Percentiles rank a stretch among this genome's conserved stretches.
Evolutionary conservation across 371 early-diverging fungal genomes (phyloP).

Genomic region (Mucor piriformis): DNA sequence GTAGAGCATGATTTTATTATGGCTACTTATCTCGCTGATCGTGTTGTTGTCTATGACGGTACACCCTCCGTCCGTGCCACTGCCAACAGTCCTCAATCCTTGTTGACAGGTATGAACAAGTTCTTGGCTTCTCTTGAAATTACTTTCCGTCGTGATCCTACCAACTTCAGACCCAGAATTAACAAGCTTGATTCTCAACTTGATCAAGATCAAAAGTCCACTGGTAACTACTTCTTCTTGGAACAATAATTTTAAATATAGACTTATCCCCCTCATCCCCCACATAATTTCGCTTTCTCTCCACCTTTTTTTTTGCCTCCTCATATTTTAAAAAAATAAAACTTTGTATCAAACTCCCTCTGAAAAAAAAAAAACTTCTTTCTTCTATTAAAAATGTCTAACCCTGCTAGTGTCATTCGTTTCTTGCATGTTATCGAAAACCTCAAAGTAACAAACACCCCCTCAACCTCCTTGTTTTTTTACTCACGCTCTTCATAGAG

Average conservation of each 20-base stretch:
- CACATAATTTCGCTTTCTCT: neutral
- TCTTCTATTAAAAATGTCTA: slow-evolving; percentile 16
- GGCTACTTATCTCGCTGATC: slow-evolving; percentile 99
- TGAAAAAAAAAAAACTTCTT: neutral
- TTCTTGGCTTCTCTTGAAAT: slow-evolving; percentile 96
- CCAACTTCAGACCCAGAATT: slow-evolving; percentile 98
- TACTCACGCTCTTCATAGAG: too few relatives aligned
- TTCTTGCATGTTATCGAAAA: slow-evolving; percentile 70
- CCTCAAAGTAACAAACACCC: slow-evolving; percentile 57
- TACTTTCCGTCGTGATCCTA: slow-evolving; percentile 99
- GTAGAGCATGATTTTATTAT: slow-evolving; percentile 99
- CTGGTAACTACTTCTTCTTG: slow-evolving; percentile 94
- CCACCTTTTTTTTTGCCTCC: neutral
- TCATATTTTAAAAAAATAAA: neutral
- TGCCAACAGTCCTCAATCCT: slow-evolving; percentile 88
- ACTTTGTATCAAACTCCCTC: neutral
- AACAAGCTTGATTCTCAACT: slow-evolving; percentile 98
- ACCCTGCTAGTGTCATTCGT: slow-evolving; percentile 47
- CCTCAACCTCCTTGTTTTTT: too few relatives aligned
- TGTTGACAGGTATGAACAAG: slow-evolving; percentile 98
- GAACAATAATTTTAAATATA: slow-evolving; percentile 56
- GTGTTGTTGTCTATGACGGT: slow-evolving; percentile 99
- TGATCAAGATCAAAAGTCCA: slow-evolving; percentile 98
- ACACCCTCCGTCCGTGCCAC: slow-evolving; percentile 87
- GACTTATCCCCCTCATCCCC: neutral